Percentiles rank a stretch among this genome's conserved stretches.
phyloP scores from a whole-genome alignment of 768 basidiomycete genomes.

The Tremella fuciformis region DNA sequence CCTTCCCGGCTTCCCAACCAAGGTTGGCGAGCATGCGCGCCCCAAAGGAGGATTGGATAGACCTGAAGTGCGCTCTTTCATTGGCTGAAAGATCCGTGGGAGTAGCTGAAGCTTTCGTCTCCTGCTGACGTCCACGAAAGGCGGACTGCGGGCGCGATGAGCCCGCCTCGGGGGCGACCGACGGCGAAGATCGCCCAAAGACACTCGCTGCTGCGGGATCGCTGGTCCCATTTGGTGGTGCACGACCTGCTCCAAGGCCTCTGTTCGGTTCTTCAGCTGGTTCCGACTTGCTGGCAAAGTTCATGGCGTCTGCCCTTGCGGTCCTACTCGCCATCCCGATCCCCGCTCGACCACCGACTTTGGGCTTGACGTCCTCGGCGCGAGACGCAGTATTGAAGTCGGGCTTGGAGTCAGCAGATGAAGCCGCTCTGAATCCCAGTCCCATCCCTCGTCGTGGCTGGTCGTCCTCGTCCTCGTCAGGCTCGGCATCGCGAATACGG shows the following conservation, averaged over 20 bases:
- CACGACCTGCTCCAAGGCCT: constrained; percentile 32
- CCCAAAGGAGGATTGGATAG: constrained; percentile 72
- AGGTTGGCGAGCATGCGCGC: constrained; percentile 89
- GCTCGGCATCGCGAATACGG: constrained; percentile 23
- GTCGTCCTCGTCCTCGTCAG: constrained; percentile 16
- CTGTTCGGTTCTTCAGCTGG: constrained; percentile 4
- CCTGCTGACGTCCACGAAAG: constrained; percentile 20
- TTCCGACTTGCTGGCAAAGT: background rate
- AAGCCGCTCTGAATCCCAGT: constrained; percentile 13
- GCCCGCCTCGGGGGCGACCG: constrained; percentile 10
- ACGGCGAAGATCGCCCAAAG: constrained; percentile 21
- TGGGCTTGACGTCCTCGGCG: background rate
- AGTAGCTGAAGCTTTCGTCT: constrained; percentile 25
- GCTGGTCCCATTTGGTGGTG: constrained; percentile 31
- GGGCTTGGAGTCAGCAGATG: background rate
- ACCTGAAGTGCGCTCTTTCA: constrained; percentile 79
- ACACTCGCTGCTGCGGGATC: constrained; percentile 20
- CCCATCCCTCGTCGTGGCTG: constrained; percentile 19
- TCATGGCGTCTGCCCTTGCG: constrained; percentile 26
- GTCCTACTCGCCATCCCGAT: constrained; percentile 26
- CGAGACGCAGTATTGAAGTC: background rate
- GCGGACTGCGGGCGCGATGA: constrained; percentile 14
- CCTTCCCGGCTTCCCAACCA: constrained; percentile 78
- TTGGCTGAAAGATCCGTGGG: constrained; percentile 60
- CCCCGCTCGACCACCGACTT: constrained; percentile 18